Percentiles rank a stretch among this genome's conserved stretches.
These are phyloP conservation scores for Neobulgaria alba DNA, from an alignment of 2,329 filamentous ascomycete genomes.

Conservation along the genomic window DNA sequence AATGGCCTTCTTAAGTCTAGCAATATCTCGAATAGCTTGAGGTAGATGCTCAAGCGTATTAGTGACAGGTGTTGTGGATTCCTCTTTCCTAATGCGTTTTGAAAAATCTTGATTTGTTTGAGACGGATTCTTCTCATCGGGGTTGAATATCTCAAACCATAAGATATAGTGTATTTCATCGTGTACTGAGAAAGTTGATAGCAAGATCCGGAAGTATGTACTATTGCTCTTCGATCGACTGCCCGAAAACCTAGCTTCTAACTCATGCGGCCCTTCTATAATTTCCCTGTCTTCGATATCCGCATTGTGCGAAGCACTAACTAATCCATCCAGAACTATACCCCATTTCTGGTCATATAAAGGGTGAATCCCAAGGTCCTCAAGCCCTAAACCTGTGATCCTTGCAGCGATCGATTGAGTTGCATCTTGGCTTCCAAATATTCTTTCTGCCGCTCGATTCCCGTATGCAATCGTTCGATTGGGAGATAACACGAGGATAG, in stretches of 20 bases:
- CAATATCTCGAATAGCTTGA: slow-evolving; percentile 6
- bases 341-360: slow-evolving; percentile 10
- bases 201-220: slow-evolving; percentile 9
- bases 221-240: too few species aligned
- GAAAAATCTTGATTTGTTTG: too few species aligned
- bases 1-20: slow-evolving; percentile 13
- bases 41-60: too few species aligned
- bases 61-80: too few species aligned
- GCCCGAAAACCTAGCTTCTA: too few species aligned
- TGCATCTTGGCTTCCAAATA: slow-evolving; percentile 9
- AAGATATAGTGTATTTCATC: slow-evolving; percentile 11
- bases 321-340: slow-evolving; percentile 9
- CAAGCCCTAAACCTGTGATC: slow-evolving; percentile 6
- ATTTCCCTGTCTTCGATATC: too few species aligned
- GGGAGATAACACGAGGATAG: slow-evolving; percentile 16
- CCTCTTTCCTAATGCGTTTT: too few species aligned
- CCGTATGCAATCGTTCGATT: slow-evolving; percentile 9
- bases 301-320: too few species aligned
- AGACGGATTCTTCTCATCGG: too few species aligned
- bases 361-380: slow-evolving; percentile 12
- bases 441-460: slow-evolving; percentile 11
- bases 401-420: not conserved
- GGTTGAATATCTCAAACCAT: too few species aligned
- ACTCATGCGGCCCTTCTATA: too few species aligned
- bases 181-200: slow-evolving; percentile 8